Conservation (phyloP, 371 early-diverging fungal species). For the Circinella umbellata region DNA sequence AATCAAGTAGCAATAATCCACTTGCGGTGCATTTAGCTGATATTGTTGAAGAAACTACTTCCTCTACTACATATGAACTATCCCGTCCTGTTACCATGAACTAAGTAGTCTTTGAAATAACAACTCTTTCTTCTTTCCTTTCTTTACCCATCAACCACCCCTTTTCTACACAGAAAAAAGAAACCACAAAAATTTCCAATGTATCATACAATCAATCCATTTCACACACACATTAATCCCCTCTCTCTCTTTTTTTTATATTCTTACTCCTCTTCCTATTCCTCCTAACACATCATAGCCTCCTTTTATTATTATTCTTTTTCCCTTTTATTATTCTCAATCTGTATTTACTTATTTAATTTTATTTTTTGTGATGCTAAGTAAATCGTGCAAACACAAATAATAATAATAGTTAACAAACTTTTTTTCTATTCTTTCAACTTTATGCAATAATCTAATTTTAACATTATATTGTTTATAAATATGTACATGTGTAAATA, state of each 20-base stretch:
- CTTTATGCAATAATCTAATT: too few relatives aligned
- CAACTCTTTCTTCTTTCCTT: neutral
- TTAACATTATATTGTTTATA: too few relatives aligned
- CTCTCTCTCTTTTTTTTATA: neutral
- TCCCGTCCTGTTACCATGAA: slow-evolving; percentile 1
- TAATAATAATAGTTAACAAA: neutral
- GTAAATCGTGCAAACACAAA: neutral
- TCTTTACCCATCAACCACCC: neutral
- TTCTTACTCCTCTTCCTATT: neutral
- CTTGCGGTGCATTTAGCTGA: slow-evolving; percentile 2
- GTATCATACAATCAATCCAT: slow-evolving; percentile 1
- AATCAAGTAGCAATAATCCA: neutral
- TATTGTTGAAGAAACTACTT: slow-evolving; percentile 4
- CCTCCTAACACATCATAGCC: neutral
- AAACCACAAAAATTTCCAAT: neutral
- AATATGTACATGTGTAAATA: too few relatives aligned
- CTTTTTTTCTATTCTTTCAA: neutral
- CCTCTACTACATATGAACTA: neutral
- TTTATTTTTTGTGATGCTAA: neutral
- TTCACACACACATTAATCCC: neutral
- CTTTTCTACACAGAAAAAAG: neutral
- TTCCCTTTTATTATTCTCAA: neutral
- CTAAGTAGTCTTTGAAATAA: neutral
- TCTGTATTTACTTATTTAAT: neutral
- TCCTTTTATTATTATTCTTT: neutral